These are phyloP conservation scores for Benincasa hispida DNA, from an alignment of 306 rosid genomes.

Conservation along the genomic window DNA sequence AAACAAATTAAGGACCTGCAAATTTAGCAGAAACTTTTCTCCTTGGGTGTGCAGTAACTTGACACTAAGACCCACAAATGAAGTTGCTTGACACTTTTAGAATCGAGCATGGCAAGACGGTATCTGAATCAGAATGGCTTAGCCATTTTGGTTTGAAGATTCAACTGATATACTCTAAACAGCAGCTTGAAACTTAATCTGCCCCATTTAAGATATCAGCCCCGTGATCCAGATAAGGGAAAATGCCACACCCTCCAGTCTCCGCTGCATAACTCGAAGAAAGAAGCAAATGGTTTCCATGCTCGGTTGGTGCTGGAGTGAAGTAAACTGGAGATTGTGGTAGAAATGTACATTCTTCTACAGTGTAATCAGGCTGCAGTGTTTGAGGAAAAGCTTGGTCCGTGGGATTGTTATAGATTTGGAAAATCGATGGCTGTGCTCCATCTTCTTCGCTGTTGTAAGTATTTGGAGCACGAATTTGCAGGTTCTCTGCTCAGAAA, in stretches of 20 bases:
- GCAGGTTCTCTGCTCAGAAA: constrained; percentile 3
- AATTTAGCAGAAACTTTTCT: neutral
- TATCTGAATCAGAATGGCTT: neutral
- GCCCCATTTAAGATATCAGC: constrained; percentile 12
- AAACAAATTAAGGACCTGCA: neutral
- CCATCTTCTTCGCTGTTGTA: neutral
- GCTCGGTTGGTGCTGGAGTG: constrained; percentile 19
- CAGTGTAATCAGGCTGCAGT: neutral
- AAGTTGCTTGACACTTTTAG: neutral
- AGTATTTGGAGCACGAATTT: neutral
- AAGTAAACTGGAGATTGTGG: constrained; percentile 3
- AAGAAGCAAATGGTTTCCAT: neutral
- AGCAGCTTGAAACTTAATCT: constrained; percentile 30
- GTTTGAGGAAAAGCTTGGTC: neutral
- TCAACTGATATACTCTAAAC: constrained; percentile 17
- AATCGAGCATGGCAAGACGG: neutral
- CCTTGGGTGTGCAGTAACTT: neutral
- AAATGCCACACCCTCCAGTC: constrained; percentile 11
- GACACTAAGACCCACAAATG: neutral
- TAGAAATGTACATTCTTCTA: neutral
- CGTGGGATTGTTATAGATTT: neutral
- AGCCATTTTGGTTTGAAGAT: neutral
- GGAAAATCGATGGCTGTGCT: neutral
- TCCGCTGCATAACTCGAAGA: constrained; percentile 17
- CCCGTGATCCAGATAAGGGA: neutral